These are phyloP conservation scores for Lasiodiplodia hormozganensis DNA, from an alignment of 2,329 filamentous ascomycete genomes.

Conservation along the genomic window DNA sequence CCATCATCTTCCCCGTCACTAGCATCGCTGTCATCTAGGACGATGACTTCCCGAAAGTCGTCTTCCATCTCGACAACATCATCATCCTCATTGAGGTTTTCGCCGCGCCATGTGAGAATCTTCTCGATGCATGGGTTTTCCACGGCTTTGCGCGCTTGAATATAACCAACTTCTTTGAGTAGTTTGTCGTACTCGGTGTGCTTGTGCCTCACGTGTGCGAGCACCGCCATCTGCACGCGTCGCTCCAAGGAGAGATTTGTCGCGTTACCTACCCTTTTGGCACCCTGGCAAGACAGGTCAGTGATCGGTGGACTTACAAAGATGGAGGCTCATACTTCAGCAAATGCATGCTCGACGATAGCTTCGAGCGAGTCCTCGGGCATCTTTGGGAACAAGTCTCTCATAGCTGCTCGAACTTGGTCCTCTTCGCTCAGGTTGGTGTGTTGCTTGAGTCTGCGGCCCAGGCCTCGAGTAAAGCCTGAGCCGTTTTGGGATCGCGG, in stretches of 20 bases:
- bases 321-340: constrained; percentile 54
- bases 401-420: constrained; percentile 65
- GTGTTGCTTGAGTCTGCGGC: constrained; percentile 10
- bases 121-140: constrained; percentile 63
- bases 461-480: constrained; percentile 44
- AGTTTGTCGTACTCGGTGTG: constrained; percentile 69
- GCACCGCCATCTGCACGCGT: constrained; percentile 66
- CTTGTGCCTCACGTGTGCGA: constrained; percentile 67
- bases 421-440: constrained; percentile 37
- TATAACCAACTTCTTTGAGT: constrained; percentile 40
- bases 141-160: constrained; percentile 57
- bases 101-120: constrained; percentile 68
- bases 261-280: constrained; percentile 64
- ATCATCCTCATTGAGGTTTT: constrained; percentile 55
- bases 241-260: constrained; percentile 61
- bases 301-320: constrained; percentile 12
- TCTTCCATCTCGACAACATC: constrained; percentile 63
- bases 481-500: constrained; percentile 35
- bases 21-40: constrained; percentile 66
- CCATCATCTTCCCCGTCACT: constrained; percentile 48
- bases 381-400: constrained; percentile 69
- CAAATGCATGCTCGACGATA: constrained; percentile 67
- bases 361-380: constrained; percentile 63
- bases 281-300: constrained; percentile 51
- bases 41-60: constrained; percentile 68